Base-by-base conservation (phyloP, 2,329 filamentous ascomycete species). In the Botrytis pseudocinerea region DNA sequence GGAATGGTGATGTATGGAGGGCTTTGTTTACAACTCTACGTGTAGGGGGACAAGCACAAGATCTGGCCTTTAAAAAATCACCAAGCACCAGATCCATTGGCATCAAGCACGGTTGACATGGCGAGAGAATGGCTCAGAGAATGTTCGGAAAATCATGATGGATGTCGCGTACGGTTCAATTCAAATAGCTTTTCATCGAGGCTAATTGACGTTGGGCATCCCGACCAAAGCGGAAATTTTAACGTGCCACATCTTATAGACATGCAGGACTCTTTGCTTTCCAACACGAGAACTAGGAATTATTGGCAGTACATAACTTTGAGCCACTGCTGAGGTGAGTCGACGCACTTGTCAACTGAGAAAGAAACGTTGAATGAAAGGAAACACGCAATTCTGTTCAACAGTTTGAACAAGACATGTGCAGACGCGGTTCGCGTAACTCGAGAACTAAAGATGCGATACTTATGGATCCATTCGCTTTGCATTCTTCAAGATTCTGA, bases 401-500 rank as follows among this genome's bases (percentile, higher is more conserved):
- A 20, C 1, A 16, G 32, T 42, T 40, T 57, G 10, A 69, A 69
- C 16, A 54, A 40, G 18, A 40, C 32, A 20, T 68, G n/a, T 54
- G 64, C 46, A 57, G 65, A 69, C 54, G 48, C 65, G 4, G 38
- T 57, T 0, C 35, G n/a, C 7, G n/a, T 22, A 7, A 42, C 65
- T 9, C 25, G 65, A 22, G 32, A 42, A 4, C 5, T 69, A 4
- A 8, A 42, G 4, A 40, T 69, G 18, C 35, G 35, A 20, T 69
- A 69, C 42, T 40, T 57, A 32, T 69, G 65, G 65, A 69, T 69
- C 10, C 25, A 69, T 57, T 68, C 64, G 9, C 46, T 57, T 20
- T 68, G 64, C 8, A 54, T 54, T 18, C 28, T 68, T 20, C 64
- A 69, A 22, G 48, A 57, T 18, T 69, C 48, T 5, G n/a, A 54